Conservation (phyloP, 1,139 yeast genomes). For the Maudiozyma humilis region DNA sequence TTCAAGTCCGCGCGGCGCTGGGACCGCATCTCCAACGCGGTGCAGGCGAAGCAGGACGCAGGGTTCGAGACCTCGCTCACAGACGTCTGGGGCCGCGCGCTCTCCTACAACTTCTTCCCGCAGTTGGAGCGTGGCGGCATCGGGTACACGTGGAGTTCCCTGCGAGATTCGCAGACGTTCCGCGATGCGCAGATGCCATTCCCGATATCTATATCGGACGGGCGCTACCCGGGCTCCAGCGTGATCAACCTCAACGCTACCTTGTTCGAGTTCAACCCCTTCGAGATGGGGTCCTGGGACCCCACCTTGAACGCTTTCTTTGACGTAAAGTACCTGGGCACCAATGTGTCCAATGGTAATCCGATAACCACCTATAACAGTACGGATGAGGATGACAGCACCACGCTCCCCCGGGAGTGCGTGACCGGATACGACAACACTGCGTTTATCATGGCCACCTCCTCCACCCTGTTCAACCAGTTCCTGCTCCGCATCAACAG, state of each 20-base stretch:
- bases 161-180: constrained; percentile 48
- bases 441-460: constrained; percentile 68
- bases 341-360: constrained; percentile 50
- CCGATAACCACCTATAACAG: constrained; percentile 33
- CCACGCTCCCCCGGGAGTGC: constrained; percentile 32
- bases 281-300: constrained; percentile 87
- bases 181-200: constrained; percentile 62
- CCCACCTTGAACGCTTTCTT: constrained; percentile 61
- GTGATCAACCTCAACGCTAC: constrained; percentile 63
- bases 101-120: constrained; percentile 67
- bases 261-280: constrained; percentile 71
- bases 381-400: too few species aligned
- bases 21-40: constrained; percentile 33
- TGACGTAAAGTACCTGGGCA: constrained; percentile 64
- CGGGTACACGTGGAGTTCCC: constrained; percentile 56
- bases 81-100: constrained; percentile 87
- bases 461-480: constrained; percentile 47
- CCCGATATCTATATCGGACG: constrained; percentile 73
- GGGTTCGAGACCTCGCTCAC: constrained; percentile 74
- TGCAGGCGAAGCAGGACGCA: constrained; percentile 54
- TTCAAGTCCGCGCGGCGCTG: constrained; percentile 51
- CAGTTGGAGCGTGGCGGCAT: constrained; percentile 49
- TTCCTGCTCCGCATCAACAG: constrained; percentile 13
- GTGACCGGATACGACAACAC: constrained; percentile 70
- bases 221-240: constrained; percentile 60